Conservation (phyloP, 305 asterid species). For the Solanum hybrid region DNA sequence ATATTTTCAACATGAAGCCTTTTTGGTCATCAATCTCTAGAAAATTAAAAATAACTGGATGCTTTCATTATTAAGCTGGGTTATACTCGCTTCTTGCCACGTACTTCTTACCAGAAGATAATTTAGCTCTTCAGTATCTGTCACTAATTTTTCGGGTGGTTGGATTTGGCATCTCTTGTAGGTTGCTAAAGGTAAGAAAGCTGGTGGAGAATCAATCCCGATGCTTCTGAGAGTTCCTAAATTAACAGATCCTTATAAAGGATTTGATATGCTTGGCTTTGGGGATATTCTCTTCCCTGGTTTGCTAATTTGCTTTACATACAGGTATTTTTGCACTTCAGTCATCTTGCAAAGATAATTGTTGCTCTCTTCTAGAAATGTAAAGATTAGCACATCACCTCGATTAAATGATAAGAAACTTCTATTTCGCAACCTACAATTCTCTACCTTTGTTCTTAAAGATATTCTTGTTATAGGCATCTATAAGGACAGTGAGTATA, state of each 20-base stretch:
- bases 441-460: not conserved
- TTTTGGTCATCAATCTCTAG: not conserved
- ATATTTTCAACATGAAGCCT: not conserved
- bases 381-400: not conserved
- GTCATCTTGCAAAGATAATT: not conserved
- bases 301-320: constrained; percentile 73
- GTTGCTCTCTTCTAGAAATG: not conserved
- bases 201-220: constrained; percentile 96
- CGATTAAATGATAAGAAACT: not conserved
- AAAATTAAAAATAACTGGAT: not conserved
- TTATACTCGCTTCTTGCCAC: not conserved
- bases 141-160: not conserved
- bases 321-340: constrained; percentile 40
- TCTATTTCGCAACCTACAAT: not conserved
- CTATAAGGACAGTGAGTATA: not conserved
- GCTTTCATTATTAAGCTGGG: not conserved
- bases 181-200: constrained; percentile 90
- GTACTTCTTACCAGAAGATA: not conserved
- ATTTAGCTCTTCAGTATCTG: not conserved
- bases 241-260: constrained; percentile 78
- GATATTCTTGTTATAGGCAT: not conserved
- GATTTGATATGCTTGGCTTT: constrained; percentile 94
- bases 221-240: constrained; percentile 97
- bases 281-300: constrained; percentile 97
- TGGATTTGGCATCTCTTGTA: constrained; percentile 13